Percentiles rank a stretch among this genome's conserved stretches.
These are phyloP conservation scores for Umbilicaria muhlenbergii DNA, from an alignment of 495 filamentous ascomycete genomes.

Conservation along the genomic window DNA sequence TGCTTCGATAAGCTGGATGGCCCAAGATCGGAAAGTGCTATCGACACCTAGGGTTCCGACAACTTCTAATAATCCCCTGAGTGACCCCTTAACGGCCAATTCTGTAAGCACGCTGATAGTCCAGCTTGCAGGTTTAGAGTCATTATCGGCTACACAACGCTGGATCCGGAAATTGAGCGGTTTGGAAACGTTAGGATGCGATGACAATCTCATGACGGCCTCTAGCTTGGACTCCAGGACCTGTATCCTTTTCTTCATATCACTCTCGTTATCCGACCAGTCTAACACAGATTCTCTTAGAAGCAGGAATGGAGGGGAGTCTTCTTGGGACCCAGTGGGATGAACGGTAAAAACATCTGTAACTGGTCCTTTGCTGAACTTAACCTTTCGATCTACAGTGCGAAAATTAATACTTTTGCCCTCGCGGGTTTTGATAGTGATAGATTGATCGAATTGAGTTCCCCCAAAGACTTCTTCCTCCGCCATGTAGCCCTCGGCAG, in stretches of 20 bases:
- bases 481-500: background rate
- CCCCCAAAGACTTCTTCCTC: conserved; percentile 26
- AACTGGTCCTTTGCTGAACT: conserved; percentile 37
- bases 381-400: conserved; percentile 45
- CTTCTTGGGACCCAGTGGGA: conserved; percentile 3
- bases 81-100: conserved; percentile 63
- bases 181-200: conserved; percentile 61
- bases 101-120: conserved; percentile 69
- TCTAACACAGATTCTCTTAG: conserved; percentile 53
- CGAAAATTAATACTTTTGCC: conserved; percentile 43
- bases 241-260: conserved; percentile 52
- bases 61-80: conserved; percentile 67
- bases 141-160: conserved; percentile 15
- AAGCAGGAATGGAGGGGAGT: conserved; percentile 39
- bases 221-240: conserved; percentile 55
- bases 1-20: conserved; percentile 77
- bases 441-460: conserved; percentile 56
- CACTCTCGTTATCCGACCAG: conserved; percentile 34
- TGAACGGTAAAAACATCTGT: conserved; percentile 24
- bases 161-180: conserved; percentile 71
- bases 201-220: conserved; percentile 44
- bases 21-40: conserved; percentile 61
- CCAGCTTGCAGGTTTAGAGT: conserved; percentile 32
- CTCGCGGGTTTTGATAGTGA: conserved; percentile 40
- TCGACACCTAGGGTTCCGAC: conserved; percentile 54